These are phyloP conservation scores for Spinacia oleracea DNA, from an alignment of 179 eudicot genomes.

Conservation along the genomic window DNA sequence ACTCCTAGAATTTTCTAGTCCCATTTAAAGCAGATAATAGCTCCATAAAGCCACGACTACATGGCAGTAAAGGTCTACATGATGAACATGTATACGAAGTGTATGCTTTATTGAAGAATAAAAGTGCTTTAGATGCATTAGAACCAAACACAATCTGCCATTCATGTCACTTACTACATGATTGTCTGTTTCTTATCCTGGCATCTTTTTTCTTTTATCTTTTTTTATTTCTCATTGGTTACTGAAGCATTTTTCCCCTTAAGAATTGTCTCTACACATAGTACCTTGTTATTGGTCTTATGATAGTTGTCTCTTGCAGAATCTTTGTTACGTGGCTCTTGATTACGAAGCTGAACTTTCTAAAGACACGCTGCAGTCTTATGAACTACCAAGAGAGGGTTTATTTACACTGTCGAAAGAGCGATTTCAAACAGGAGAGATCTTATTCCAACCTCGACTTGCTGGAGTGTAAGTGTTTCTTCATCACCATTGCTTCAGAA, in stretches of 20 bases:
- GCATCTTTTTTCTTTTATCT: neutral
- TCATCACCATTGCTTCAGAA: slow-evolving; percentile 12
- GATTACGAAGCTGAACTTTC: slow-evolving; percentile 81
- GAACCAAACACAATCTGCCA: neutral
- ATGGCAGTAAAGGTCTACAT: neutral
- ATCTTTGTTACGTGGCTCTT: slow-evolving; percentile 83
- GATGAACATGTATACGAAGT: too few relatives aligned
- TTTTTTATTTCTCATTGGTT: neutral
- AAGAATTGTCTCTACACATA: neutral
- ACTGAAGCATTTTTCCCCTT: neutral
- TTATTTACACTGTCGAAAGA: slow-evolving; percentile 73
- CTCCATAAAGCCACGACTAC: neutral
- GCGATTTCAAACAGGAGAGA: slow-evolving; percentile 87
- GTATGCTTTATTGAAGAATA: neutral
- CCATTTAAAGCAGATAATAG: neutral
- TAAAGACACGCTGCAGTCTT: slow-evolving; percentile 61
- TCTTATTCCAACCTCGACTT: slow-evolving; percentile 76
- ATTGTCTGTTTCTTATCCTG: neutral
- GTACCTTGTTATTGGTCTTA: neutral
- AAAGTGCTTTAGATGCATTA: neutral
- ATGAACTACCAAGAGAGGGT: slow-evolving; percentile 60
- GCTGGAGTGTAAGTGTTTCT: slow-evolving; percentile 73
- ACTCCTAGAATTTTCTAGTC: neutral
- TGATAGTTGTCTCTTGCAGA: slow-evolving; percentile 41
- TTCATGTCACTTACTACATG: neutral